A percentile compares a stretch with the other conserved stretches of the same genome.
Evolutionary conservation across 2,329 filamentous ascomycete species (phyloP).

Genomic region (Metarhizium brunneum): DNA sequence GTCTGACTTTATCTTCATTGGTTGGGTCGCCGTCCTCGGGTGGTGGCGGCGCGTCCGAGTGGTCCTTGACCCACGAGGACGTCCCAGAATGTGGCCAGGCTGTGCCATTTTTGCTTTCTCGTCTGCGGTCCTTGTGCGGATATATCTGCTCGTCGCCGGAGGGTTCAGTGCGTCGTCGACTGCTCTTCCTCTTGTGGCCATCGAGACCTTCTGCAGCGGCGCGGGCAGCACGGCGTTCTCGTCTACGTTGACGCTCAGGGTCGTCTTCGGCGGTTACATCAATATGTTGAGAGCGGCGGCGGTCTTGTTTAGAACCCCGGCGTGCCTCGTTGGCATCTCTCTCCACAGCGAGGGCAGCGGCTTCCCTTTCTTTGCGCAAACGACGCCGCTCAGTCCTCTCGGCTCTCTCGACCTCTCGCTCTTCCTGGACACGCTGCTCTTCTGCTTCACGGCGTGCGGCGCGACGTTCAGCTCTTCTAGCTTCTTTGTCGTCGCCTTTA

Average conservation of each 20-base stretch:
- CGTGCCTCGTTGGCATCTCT: conserved; percentile 38
- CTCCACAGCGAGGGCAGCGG: conserved; percentile 30
- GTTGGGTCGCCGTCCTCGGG: conserved; percentile 30
- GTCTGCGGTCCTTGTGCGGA: conserved; percentile 25
- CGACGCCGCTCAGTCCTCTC: conserved; percentile 42
- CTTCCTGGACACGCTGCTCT: conserved; percentile 39
- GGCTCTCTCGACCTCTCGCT: conserved; percentile 37
- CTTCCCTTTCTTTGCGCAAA: conserved; percentile 37
- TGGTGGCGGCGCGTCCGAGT: conserved; percentile 52
- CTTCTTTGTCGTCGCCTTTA: conserved; percentile 48
- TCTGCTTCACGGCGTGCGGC: conserved; percentile 39
- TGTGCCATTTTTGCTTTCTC: conserved; percentile 26
- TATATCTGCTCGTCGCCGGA: conserved; percentile 37
- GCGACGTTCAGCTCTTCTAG: conserved; percentile 45
- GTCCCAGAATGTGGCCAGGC: conserved; percentile 56
- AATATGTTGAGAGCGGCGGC: conserved; percentile 35
- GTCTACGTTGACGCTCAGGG: conserved; percentile 43
- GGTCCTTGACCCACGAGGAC: conserved; percentile 57
- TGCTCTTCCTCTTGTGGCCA: conserved; percentile 21
- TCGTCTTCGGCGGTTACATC: conserved; percentile 36
- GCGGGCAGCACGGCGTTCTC: conserved; percentile 37
- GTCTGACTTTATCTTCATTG: conserved; percentile 40
- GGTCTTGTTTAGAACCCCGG: conserved; percentile 35
- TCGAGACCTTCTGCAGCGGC: conserved; percentile 31
- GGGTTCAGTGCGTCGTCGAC: conserved; percentile 31